Evolutionary conservation across 495 filamentous ascomycete genomes (phyloP).

Genomic region (Entonaema liquescens): DNA sequence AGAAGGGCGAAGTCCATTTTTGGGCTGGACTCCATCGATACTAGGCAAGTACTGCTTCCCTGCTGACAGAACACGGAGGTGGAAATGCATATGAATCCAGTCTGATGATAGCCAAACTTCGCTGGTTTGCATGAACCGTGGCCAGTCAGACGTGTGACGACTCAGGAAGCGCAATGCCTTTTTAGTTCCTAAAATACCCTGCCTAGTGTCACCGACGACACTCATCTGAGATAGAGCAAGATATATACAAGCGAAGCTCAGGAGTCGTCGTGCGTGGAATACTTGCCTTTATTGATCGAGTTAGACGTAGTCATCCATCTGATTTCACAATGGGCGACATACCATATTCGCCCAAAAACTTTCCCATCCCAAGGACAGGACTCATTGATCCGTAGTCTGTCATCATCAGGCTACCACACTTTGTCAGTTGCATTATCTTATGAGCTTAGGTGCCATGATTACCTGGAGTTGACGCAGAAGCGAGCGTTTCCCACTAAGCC

Average conservation of each 20-base stretch:
- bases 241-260: conserved; percentile 34
- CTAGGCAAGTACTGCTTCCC: conserved; percentile 19
- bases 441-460: neutral
- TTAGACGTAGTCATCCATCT: neutral
- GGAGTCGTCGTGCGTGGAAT: conserved; percentile 25
- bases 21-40: neutral
- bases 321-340: neutral
- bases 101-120: conserved; percentile 31
- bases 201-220: conserved; percentile 14
- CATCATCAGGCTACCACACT: conserved; percentile 15
- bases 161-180: conserved; percentile 23
- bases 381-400: conserved; percentile 16
- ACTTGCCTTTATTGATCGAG: conserved; percentile 19
- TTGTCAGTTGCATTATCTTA: neutral
- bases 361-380: conserved; percentile 32
- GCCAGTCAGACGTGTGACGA: conserved; percentile 26
- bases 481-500: conserved; percentile 28
- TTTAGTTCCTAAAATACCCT: conserved; percentile 24
- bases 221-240: conserved; percentile 26
- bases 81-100: conserved; percentile 33
- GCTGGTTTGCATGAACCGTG: conserved; percentile 29
- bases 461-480: conserved; percentile 30
- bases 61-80: conserved; percentile 24
- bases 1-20: conserved; percentile 26
- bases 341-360: conserved; percentile 31